Evolutionary conservation across 2,329 filamentous ascomycete genomes (phyloP).

Genomic region (Apiospora hydei): DNA sequence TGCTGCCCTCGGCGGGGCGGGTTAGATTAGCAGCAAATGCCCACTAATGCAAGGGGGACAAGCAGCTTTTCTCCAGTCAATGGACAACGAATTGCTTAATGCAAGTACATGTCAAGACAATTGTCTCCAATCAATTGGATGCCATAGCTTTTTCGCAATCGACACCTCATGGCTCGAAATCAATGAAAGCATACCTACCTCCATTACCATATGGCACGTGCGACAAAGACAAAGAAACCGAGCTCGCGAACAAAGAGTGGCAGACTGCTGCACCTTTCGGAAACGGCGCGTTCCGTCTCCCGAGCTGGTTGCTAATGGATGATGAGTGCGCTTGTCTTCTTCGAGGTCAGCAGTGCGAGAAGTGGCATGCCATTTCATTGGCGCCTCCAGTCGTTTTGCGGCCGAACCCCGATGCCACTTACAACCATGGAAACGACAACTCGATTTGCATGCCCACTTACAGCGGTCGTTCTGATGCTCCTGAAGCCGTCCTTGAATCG

Average conservation of each 20-base stretch:
- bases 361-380: background rate
- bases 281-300: background rate
- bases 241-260: background rate
- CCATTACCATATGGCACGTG: background rate
- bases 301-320: background rate
- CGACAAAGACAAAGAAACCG: too few relatives aligned
- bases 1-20: background rate
- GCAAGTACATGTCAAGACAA: background rate
- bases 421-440: background rate
- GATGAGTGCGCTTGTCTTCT: background rate
- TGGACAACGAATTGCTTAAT: constrained; percentile 1
- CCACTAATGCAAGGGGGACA: constrained; percentile 18
- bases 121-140: background rate
- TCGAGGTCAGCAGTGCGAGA: background rate
- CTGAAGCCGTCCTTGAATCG: background rate
- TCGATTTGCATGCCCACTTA: too few relatives aligned
- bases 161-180: background rate
- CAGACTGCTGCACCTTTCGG: background rate
- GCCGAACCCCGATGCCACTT: background rate
- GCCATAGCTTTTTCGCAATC: background rate
- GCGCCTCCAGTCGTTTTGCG: background rate
- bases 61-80: background rate
- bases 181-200: background rate
- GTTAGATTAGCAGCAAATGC: constrained; percentile 17
- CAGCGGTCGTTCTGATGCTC: background rate